These are phyloP conservation scores for Microcera coccophila DNA, from an alignment of 2,329 filamentous ascomycete species.

Conservation along the genomic window DNA sequence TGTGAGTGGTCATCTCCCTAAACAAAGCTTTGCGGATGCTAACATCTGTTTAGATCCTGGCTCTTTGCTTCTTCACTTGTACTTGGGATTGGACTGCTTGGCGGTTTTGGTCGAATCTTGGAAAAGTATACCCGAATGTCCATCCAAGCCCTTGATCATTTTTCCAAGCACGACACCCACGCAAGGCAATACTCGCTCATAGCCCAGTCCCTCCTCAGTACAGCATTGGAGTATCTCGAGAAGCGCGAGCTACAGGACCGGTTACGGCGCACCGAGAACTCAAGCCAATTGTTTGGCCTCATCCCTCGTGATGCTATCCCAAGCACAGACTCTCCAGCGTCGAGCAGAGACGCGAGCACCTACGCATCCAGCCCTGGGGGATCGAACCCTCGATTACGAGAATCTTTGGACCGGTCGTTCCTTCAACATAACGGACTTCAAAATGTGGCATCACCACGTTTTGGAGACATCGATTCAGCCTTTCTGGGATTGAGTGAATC, in stretches of 20 bases:
- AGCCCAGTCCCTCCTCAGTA: conserved; percentile 46
- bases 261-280: conserved; percentile 45
- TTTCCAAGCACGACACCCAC: conserved; percentile 47
- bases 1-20: conserved; percentile 40
- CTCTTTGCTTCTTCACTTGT: conserved; percentile 52
- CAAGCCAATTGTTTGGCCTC: conserved; percentile 49
- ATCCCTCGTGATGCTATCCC: conserved; percentile 31
- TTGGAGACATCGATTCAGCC: conserved; percentile 36
- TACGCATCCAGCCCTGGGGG: conserved; percentile 14
- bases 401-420: conserved; percentile 26
- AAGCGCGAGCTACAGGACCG: conserved; percentile 46
- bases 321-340: conserved; percentile 8
- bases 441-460: conserved; percentile 27
- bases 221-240: conserved; percentile 46
- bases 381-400: conserved; percentile 12
- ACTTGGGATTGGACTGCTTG: conserved; percentile 48
- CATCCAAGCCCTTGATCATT: conserved; percentile 47
- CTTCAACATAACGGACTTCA: conserved; percentile 27
- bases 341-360: conserved; percentile 10
- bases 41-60: conserved; percentile 42
- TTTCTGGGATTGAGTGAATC: conserved; percentile 38
- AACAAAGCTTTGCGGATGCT: conserved; percentile 1
- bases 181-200: conserved; percentile 52
- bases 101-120: conserved; percentile 49
- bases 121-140: conserved; percentile 48